A percentile compares a stretch with the other conserved stretches of the same genome.
These are phyloP conservation scores for Vitis hybrid DNA, from an alignment of 177 flowering plant species.

Conservation along the genomic window DNA sequence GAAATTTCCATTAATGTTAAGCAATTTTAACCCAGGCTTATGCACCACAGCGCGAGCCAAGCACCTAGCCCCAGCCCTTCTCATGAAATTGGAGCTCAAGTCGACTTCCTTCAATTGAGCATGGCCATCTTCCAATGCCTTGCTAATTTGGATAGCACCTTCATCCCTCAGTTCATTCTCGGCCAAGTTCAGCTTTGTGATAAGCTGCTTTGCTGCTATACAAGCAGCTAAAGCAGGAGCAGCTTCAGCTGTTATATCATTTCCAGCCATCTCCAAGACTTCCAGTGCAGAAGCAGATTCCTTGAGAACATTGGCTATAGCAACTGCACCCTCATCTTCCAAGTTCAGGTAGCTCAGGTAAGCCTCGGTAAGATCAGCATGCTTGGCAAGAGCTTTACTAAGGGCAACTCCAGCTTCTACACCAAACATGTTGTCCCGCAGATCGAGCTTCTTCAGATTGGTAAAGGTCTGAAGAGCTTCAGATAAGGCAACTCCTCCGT, in stretches of 20 bases:
- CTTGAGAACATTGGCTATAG: conserved; percentile 57
- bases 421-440: conserved; percentile 92
- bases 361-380: conserved; percentile 46
- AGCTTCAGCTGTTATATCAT: conserved; percentile 69
- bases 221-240: conserved; percentile 64
- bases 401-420: conserved; percentile 63
- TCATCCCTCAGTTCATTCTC: conserved; percentile 87
- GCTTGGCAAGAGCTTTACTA: conserved; percentile 50
- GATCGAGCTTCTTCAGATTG: conserved; percentile 70
- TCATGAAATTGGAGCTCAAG: conserved; percentile 55
- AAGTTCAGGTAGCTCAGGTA: conserved; percentile 79
- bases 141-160: conserved; percentile 59
- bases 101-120: conserved; percentile 63
- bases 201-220: conserved; percentile 43
- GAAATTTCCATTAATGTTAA: conserved; percentile 72
- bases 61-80: conserved; percentile 69
- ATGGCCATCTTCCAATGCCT: conserved; percentile 53
- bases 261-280: conserved; percentile 87
- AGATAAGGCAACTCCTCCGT: conserved; percentile 75
- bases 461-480: conserved; percentile 59
- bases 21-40: conserved; percentile 58
- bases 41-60: conserved; percentile 56
- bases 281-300: conserved; percentile 54
- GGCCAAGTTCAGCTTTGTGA: conserved; percentile 62
- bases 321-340: conserved; percentile 75